Percentiles rank a stretch among this genome's conserved stretches.
Evolutionary conservation across 331 rosid species (phyloP).

Genomic region (Phaseolus coccineus): DNA sequence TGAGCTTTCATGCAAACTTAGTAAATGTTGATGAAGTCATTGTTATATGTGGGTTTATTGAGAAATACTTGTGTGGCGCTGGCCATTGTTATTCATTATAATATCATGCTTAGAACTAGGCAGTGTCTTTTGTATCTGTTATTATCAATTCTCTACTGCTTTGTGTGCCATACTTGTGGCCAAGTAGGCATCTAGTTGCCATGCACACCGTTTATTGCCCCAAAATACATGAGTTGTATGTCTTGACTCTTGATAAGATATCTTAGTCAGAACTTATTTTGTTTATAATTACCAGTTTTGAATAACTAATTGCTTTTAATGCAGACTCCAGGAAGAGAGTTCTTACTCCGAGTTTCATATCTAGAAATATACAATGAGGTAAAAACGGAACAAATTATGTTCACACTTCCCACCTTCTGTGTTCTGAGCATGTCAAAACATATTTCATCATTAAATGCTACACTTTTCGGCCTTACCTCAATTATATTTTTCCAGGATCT

Average conservation of each 20-base stretch:
- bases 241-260: constrained; percentile 15
- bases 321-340: constrained; percentile 99
- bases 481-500: constrained; percentile 27
- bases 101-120: constrained; percentile 23
- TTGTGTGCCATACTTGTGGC: constrained; percentile 21
- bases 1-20: constrained; percentile 56
- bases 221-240: constrained; percentile 14
- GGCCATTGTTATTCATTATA: constrained; percentile 21
- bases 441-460: constrained; percentile 4
- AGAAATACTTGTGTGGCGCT: constrained; percentile 1
- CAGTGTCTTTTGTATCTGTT: constrained; percentile 19
- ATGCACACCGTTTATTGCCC: not conserved
- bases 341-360: constrained; percentile 95
- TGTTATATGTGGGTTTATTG: constrained; percentile 26
- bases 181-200: constrained; percentile 2
- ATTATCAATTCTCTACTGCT: constrained; percentile 16
- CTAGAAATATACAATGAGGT: constrained; percentile 99
- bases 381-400: constrained; percentile 36
- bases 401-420: not conserved
- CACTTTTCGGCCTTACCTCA: constrained; percentile 27
- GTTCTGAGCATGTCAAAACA: constrained; percentile 33
- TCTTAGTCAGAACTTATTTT: not conserved
- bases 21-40: constrained; percentile 16
- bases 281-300: not conserved
- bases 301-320: constrained; percentile 46